Evolutionary conservation across 805 yeast species (phyloP).

Genomic region (Candida orba): DNA sequence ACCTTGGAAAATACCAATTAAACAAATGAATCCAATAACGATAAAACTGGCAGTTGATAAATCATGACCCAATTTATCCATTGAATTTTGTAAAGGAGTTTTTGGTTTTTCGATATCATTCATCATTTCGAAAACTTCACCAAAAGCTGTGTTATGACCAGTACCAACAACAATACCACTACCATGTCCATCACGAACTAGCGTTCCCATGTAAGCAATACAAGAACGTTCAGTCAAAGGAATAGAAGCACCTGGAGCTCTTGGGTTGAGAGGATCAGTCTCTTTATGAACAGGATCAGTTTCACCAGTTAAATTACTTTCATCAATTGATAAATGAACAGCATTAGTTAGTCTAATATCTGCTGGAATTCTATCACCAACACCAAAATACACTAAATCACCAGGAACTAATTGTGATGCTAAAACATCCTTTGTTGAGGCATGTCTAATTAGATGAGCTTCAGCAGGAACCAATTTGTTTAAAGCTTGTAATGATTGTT

Average conservation of each 20-base stretch:
- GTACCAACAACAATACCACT: conserved; percentile 90
- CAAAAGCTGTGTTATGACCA: conserved; percentile 85
- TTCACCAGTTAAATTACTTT: conserved; percentile 93
- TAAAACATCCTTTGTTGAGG: conserved; percentile 68
- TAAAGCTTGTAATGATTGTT: conserved; percentile 87
- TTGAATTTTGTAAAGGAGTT: conserved; percentile 90
- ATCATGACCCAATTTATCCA: conserved; percentile 94
- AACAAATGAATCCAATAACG: conserved; percentile 85
- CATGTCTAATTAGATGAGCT: conserved; percentile 83
- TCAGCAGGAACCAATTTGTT: conserved; percentile 94
- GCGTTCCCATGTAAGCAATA: conserved; percentile 95
- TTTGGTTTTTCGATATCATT: conserved; percentile 92
- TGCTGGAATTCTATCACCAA: conserved; percentile 96
- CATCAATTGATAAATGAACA: conserved; percentile 80
- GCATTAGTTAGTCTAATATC: conserved; percentile 78
- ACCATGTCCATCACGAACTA: conserved; percentile 95
- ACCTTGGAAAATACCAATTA: conserved; percentile 87
- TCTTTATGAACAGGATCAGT: conserved; percentile 76
- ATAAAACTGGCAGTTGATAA: conserved; percentile 77
- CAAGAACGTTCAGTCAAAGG: conserved; percentile 65
- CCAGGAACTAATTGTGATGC: conserved; percentile 94
- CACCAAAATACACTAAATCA: conserved; percentile 79
- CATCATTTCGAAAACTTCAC: conserved; percentile 94
- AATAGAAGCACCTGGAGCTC: conserved; percentile 25
- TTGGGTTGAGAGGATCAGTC: conserved; percentile 35